These are phyloP conservation scores for Alternaria triticina DNA, from an alignment of 2,329 filamentous ascomycete genomes.

Conservation along the genomic window DNA sequence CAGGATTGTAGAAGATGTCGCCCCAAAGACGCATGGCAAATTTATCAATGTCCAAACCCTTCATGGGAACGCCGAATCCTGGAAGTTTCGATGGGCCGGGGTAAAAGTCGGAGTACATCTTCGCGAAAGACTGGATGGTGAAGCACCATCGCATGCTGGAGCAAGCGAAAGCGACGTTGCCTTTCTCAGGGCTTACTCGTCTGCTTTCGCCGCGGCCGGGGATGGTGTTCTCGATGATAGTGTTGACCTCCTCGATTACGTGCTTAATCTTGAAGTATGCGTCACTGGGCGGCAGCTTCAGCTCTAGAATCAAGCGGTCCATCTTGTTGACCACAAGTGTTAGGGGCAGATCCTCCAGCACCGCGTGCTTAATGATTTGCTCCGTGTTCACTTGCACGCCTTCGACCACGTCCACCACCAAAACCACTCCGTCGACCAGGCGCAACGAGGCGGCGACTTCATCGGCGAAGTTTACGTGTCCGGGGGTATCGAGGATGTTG, in stretches of 20 bases:
- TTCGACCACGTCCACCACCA: constrained; percentile 95
- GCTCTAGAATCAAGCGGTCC: constrained; percentile 90
- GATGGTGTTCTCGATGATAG: constrained; percentile 84
- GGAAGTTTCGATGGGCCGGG: constrained; percentile 58
- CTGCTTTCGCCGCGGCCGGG: constrained; percentile 80
- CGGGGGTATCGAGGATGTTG: constrained; percentile 94
- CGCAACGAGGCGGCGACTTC: constrained; percentile 90
- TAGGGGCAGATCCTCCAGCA: constrained; percentile 86
- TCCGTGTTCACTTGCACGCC: constrained; percentile 99
- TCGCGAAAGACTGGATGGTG: constrained; percentile 89
- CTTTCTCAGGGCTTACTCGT: constrained; percentile 91
- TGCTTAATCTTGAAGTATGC: constrained; percentile 99
- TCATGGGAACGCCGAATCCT: constrained; percentile 44
- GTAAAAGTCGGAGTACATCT: constrained; percentile 93
- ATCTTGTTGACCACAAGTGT: constrained; percentile 96
- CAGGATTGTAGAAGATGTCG: constrained; percentile 94
- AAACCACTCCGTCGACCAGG: constrained; percentile 86
- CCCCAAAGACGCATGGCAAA: constrained; percentile 91
- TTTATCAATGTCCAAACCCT: constrained; percentile 73
- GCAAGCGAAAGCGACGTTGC: constrained; percentile 97
- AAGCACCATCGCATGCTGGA: constrained; percentile 97
- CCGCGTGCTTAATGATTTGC: constrained; percentile 94
- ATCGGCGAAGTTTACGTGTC: constrained; percentile 98
- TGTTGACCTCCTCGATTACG: constrained; percentile 98
- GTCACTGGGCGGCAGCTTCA: constrained; percentile 91